Evolutionary conservation across 805 yeast genomes (phyloP).

Genomic region (Cyberlindnera saturnus): DNA sequence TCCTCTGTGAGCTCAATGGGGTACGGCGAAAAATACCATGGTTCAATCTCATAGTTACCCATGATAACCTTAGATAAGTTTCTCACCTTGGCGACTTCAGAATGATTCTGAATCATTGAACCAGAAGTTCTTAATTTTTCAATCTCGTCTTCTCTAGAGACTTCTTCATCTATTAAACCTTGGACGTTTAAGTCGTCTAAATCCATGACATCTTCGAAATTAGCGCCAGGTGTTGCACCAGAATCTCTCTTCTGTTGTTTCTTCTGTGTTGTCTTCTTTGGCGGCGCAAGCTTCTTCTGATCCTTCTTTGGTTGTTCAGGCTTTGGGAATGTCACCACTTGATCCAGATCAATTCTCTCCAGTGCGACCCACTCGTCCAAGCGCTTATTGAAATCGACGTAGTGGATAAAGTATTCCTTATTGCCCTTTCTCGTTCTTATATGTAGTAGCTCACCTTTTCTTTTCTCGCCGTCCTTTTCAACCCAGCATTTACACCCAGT

Average conservation of each 20-base stretch:
- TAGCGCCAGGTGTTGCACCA: conserved; percentile 15
- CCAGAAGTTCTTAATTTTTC: conserved; percentile 92
- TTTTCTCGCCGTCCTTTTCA: conserved; percentile 68
- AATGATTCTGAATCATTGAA: conserved; percentile 88
- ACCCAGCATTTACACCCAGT: conserved; percentile 83
- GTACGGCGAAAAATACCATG: conserved; percentile 98
- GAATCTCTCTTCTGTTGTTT: conserved; percentile 25
- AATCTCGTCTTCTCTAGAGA: conserved; percentile 86
- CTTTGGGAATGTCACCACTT: conserved; percentile 68
- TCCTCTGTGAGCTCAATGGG: conserved; percentile 93
- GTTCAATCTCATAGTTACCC: conserved; percentile 91
- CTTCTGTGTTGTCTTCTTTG: conserved; percentile 22
- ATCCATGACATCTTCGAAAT: conserved; percentile 62
- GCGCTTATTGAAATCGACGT: conserved; percentile 90
- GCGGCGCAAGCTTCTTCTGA: conserved; percentile 2
- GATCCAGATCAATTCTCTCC: conserved; percentile 63
- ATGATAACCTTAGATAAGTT: conserved; percentile 72
- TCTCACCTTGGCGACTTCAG: conserved; percentile 85
- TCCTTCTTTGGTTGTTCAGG: conserved; percentile 33
- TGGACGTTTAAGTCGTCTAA: conserved; percentile 81
- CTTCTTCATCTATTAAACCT: conserved; percentile 64
- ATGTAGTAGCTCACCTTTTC: conserved; percentile 83
- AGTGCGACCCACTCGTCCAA: conserved; percentile 90
- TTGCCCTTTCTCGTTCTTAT: conserved; percentile 69
- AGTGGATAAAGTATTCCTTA: conserved; percentile 85